Conservation (phyloP, 1,284 basidiomycete species). For the Dichomitus squalens region DNA sequence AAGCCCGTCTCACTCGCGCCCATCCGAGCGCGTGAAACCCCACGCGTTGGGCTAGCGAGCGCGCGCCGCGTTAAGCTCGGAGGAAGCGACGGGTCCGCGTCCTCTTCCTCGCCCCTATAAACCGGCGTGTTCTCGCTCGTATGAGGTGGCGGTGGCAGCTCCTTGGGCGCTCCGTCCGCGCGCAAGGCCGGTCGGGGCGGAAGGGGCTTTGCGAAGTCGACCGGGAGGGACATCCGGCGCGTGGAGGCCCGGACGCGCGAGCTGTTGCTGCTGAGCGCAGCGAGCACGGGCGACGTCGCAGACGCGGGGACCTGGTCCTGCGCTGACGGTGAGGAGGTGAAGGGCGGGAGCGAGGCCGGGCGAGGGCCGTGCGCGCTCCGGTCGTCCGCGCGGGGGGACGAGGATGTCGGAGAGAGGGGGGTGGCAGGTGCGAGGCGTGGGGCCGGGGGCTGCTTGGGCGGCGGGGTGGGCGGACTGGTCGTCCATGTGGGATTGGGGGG, state of each 20-base stretch:
- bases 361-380: constrained; percentile 15
- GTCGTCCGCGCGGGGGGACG: constrained; percentile 36
- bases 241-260: background rate
- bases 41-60: background rate
- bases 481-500: constrained; percentile 48
- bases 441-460: constrained; percentile 43
- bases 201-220: constrained; percentile 22
- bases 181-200: constrained; percentile 10
- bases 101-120: background rate
- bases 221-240: constrained; percentile 24
- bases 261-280: constrained; percentile 7
- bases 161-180: constrained; percentile 11
- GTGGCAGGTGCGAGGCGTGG: constrained; percentile 51
- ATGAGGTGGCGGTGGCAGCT: constrained; percentile 16
- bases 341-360: constrained; percentile 20
- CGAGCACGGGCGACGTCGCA: constrained; percentile 15
- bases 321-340: too few relatives aligned
- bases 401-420: too few relatives aligned
- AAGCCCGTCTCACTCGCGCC: constrained; percentile 10
- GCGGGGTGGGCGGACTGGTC: constrained; percentile 57
- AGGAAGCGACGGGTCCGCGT: constrained; percentile 15
- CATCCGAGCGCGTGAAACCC: background rate
- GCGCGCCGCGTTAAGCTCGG: constrained; percentile 27
- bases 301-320: constrained; percentile 18
- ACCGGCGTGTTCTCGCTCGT: background rate